Conservation (phyloP, 73 alveolate species). For the Tetrahymena elliotti region DNA sequence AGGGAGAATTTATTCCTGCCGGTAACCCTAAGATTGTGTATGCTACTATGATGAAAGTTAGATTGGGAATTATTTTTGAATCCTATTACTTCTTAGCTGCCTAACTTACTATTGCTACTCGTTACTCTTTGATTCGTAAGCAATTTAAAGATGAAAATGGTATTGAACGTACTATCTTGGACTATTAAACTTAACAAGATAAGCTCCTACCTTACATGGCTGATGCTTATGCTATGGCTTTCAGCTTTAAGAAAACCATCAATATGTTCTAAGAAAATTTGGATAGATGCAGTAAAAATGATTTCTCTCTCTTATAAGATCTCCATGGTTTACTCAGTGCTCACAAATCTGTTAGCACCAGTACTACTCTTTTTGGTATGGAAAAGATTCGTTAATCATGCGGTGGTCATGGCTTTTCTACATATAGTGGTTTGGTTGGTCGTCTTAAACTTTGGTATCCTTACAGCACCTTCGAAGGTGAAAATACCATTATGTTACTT, state of each 20-base stretch:
- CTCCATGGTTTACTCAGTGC: constrained; percentile 43
- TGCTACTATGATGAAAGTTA: constrained; percentile 38
- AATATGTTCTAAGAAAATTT: constrained; percentile 18
- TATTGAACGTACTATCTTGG: constrained; percentile 24
- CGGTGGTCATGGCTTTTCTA: constrained; percentile 84
- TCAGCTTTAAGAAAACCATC: background rate
- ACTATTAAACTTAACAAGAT: constrained; percentile 33
- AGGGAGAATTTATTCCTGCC: constrained; percentile 18
- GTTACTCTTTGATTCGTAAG: constrained; percentile 24
- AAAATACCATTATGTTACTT: constrained; percentile 58
- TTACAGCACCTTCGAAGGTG: constrained; percentile 79
- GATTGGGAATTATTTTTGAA: background rate
- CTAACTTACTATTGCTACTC: constrained; percentile 19
- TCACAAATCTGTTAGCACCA: constrained; percentile 28
- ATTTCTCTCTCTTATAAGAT: constrained; percentile 14
- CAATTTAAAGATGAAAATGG: constrained; percentile 26
- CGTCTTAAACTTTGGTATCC: constrained; percentile 48
- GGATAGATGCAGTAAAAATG: background rate
- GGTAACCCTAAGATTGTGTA: constrained; percentile 32
- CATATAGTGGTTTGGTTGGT: constrained; percentile 52
- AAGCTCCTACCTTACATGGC: constrained; percentile 34
- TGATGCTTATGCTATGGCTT: constrained; percentile 6
- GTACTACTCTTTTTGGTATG: constrained; percentile 33
- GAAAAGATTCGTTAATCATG: constrained; percentile 60
- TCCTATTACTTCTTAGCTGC: constrained; percentile 7